Evolutionary conservation across 345 rosid species (phyloP), one percentile per base, ranked within the genome.

Genomic region (Euphorbia tirucalli): DNA sequence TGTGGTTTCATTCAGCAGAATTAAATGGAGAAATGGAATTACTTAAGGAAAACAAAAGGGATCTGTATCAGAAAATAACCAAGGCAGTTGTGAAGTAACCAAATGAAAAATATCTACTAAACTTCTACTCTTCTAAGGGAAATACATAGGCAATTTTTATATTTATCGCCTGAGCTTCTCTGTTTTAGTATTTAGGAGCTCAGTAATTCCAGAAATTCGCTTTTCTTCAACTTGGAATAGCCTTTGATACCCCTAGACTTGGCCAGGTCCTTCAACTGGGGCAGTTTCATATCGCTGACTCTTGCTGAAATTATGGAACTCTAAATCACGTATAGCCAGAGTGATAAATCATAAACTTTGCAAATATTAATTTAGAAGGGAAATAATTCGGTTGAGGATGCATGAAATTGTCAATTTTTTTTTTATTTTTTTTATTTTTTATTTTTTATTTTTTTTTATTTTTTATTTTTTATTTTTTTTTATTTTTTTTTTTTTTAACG

Each of bases 221-320:
- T 66, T 66, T 89, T 93, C 82, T 84, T 87, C 76, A 90, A 37
- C 81, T 79, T 88, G 0, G 93, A 89, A 83, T 85, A 90, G 22
- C 96, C 88, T 80, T 79, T 83, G 28, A 87, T 61, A 46, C 90
- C 93, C 70, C 77, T 82, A 5, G 82, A 79, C 81, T 90, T 90
- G 1, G 93, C 98, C 49, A 85, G 70, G 69, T 85, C 86, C 80
- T 86, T 89, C 59, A 93, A 84, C 78, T 89, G 83, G 13, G 83
- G 60, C 70, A 87, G 89, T 74, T 86, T 90, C 93, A n/a, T n/a
- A n/a, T n/a, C n/a, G n/a, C 18, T 28, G 16, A 28, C 60, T 32
- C 22, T 82, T 81, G 66, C 73, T 43, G 60, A 50, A 19, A 61
- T 56, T 25, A 11, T 15, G 8, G 25, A 52, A 35, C 60, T 52